A percentile compares a stretch with the other conserved stretches of the same genome.
phyloP scores from a whole-genome alignment of 2,329 filamentous ascomycete genomes.

The Pseudogymnoascus sp. region DNA sequence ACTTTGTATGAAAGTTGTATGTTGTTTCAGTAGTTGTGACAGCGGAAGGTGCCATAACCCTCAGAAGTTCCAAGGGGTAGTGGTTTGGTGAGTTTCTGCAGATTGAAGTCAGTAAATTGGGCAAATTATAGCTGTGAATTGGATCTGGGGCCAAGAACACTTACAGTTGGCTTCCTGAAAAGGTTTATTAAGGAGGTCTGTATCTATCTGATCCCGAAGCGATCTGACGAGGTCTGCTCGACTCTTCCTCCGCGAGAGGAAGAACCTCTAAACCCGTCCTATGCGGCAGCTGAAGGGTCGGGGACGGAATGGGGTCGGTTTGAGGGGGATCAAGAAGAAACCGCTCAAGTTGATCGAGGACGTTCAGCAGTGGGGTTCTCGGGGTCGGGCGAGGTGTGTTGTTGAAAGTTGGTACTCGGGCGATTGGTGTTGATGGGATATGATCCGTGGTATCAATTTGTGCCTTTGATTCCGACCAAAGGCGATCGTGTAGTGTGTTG shows the following conservation, averaged over 20 bases:
- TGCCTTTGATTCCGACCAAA: conserved; percentile 57
- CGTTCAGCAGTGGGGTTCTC: background rate
- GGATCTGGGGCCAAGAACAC: background rate
- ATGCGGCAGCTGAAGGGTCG: conserved; percentile 95
- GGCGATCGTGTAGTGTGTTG: conserved; percentile 34
- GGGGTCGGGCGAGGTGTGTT: conserved; percentile 30
- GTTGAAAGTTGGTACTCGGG: conserved; percentile 62
- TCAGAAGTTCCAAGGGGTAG: conserved; percentile 3
- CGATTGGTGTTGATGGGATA: background rate
- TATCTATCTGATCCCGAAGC: conserved; percentile 85
- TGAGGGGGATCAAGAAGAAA: conserved; percentile 42
- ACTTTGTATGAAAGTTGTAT: conserved; percentile 24
- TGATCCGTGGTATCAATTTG: conserved; percentile 42
- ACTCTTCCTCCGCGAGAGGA: conserved; percentile 99
- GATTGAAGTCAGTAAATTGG: background rate
- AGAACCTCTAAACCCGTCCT: conserved; percentile 96
- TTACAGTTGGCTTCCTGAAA: conserved; percentile 16
- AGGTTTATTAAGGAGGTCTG: conserved; percentile 79
- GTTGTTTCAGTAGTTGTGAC: conserved; percentile 41
- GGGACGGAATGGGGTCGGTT: conserved; percentile 46
- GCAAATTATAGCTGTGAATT: background rate
- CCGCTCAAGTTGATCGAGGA: conserved; percentile 40
- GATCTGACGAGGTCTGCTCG: conserved; percentile 94
- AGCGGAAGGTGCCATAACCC: conserved; percentile 60
- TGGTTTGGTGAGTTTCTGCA: conserved; percentile 10